phyloP scores from a whole-genome alignment of 495 filamentous ascomycete species.

The Astrothelium macrocarpum region DNA sequence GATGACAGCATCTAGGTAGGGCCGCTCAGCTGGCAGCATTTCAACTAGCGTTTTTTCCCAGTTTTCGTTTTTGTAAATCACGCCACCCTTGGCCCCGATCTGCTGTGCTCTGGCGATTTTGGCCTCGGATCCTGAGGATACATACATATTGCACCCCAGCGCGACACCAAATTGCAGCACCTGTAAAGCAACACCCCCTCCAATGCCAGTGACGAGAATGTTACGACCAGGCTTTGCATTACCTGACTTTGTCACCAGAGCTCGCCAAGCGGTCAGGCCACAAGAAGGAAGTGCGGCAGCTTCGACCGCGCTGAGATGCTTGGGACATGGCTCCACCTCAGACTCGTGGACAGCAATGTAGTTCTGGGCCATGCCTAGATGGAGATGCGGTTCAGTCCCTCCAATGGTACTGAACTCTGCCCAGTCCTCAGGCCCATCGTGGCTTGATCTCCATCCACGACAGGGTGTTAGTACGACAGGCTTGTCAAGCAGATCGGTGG shows the following conservation, averaged over 20 bases:
- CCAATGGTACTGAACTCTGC: conserved; percentile 59
- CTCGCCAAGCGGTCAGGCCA: conserved; percentile 78
- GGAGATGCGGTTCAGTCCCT: conserved; percentile 48
- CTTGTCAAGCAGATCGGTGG: conserved; percentile 45
- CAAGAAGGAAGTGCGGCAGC: conserved; percentile 72
- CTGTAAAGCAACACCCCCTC: conserved; percentile 36
- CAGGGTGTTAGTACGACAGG: conserved; percentile 65
- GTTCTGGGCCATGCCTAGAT: conserved; percentile 60
- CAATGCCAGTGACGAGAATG: conserved; percentile 35
- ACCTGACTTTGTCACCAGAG: conserved; percentile 52
- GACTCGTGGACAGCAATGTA: conserved; percentile 52
- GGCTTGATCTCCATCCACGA: conserved; percentile 60
- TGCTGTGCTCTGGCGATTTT: conserved; percentile 32
- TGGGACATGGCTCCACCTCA: conserved; percentile 66
- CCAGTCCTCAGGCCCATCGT: conserved; percentile 60
- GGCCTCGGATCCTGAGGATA: conserved; percentile 31
- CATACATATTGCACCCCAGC: conserved; percentile 31
- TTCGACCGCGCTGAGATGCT: conserved; percentile 57
- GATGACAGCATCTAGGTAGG: conserved; percentile 32
- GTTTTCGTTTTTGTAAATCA: conserved; percentile 33
- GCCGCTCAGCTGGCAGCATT: conserved; percentile 28
- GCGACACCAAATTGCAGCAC: conserved; percentile 31
- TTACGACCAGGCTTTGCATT: conserved; percentile 32
- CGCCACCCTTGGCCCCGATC: conserved; percentile 31
- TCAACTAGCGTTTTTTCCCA: conserved; percentile 35